Percentiles rank a stretch among this genome's conserved stretches.
These are phyloP conservation scores for Alternaria tenuissima DNA, from an alignment of 2,329 filamentous ascomycete species.

Conservation along the genomic window DNA sequence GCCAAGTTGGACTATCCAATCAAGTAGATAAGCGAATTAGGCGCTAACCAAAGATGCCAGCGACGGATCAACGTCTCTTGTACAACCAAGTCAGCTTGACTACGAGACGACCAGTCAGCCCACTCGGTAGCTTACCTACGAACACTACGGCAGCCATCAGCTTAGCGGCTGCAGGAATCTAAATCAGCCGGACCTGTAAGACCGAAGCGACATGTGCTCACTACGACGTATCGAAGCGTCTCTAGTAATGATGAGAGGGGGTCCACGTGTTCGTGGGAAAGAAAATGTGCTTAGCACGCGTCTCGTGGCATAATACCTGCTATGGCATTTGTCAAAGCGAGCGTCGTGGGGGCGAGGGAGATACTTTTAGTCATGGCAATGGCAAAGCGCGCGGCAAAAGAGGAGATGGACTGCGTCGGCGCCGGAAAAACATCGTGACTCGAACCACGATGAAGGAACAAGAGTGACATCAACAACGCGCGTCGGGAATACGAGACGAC, in stretches of 20 bases:
- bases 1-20: neutral
- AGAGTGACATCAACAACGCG: constrained; percentile 4
- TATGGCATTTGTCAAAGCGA: neutral
- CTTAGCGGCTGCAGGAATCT: neutral
- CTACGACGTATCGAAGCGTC: neutral
- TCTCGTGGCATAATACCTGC: constrained; percentile 1
- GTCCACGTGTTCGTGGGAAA: neutral
- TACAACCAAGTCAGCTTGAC: neutral
- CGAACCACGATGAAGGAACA: neutral
- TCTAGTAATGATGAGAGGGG: neutral
- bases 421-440: neutral
- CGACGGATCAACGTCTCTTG: neutral
- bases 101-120: neutral
- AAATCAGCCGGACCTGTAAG: neutral
- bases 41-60: neutral
- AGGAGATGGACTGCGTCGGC: neutral
- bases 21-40: neutral
- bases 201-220: neutral
- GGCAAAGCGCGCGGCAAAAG: neutral
- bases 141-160: neutral
- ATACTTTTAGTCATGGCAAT: neutral
- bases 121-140: neutral
- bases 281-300: neutral
- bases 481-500: neutral
- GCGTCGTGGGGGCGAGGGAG: neutral